These are phyloP conservation scores for Tylopilus sp. DNA, from an alignment of 1,284 basidiomycete genomes.

Conservation along the genomic window DNA sequence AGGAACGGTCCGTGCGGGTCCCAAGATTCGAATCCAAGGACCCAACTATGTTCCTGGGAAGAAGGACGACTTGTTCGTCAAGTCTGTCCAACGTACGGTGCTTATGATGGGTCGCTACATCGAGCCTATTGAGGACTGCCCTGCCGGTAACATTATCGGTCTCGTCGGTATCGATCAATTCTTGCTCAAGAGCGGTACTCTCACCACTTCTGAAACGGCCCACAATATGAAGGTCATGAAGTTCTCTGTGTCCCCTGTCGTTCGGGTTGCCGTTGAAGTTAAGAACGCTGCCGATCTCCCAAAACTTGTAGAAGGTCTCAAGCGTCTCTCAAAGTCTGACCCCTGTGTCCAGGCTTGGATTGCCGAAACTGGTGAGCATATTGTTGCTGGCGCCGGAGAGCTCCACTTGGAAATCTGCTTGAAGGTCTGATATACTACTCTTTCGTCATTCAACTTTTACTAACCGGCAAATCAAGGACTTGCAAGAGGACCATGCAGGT, in stretches of 20 bases:
- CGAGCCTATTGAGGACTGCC: constrained; percentile 99
- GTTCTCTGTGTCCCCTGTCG: constrained; percentile 99
- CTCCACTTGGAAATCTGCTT: constrained; percentile 99
- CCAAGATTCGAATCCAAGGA: constrained; percentile 99
- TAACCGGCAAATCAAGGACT: constrained; percentile 56
- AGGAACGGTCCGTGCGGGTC: constrained; percentile 94
- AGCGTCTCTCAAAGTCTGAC: constrained; percentile 99
- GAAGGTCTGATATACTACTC: constrained; percentile 58
- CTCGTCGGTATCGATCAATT: constrained; percentile 99
- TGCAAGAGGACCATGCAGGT: constrained; percentile 99
- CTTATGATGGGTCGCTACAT: constrained; percentile 99
- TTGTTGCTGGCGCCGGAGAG: constrained; percentile 99
- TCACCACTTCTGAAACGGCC: constrained; percentile 96
- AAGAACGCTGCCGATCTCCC: constrained; percentile 99
- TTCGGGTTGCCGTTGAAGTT: constrained; percentile 98
- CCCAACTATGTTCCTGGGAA: constrained; percentile 99
- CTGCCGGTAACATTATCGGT: constrained; percentile 98
- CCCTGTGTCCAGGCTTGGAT: constrained; percentile 99
- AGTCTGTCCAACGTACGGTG: constrained; percentile 98
- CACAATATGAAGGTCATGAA: constrained; percentile 99
- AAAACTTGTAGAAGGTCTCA: constrained; percentile 99
- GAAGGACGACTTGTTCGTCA: constrained; percentile 98
- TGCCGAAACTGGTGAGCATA: constrained; percentile 92
- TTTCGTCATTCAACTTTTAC: neutral
- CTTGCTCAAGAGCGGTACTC: constrained; percentile 98